Conservation (phyloP, 2,329 filamentous ascomycete genomes). For the Geosmithia putterillii region DNA sequence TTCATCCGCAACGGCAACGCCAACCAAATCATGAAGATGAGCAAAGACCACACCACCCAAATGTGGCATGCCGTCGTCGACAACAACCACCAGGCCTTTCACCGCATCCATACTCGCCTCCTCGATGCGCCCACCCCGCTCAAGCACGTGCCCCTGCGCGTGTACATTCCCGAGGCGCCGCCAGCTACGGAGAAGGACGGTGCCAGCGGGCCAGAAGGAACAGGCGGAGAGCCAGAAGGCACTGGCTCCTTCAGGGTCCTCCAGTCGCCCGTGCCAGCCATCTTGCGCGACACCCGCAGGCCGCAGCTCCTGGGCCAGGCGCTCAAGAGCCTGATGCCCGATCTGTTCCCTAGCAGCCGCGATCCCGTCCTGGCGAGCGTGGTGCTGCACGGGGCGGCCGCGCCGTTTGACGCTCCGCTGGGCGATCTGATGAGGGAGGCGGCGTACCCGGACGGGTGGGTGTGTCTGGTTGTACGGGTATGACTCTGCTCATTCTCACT, state of each 20-base stretch:
- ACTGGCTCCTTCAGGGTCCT: slow-evolving; percentile 54
- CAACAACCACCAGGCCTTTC: slow-evolving; percentile 63
- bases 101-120: slow-evolving; percentile 62
- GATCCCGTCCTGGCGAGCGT: slow-evolving; percentile 76
- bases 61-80: slow-evolving; percentile 73
- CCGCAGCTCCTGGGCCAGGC: slow-evolving; percentile 57
- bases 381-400: slow-evolving; percentile 71
- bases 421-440: slow-evolving; percentile 74
- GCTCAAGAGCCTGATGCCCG: slow-evolving; percentile 62
- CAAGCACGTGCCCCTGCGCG: slow-evolving; percentile 71
- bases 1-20: slow-evolving; percentile 80
- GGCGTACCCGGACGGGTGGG: slow-evolving; percentile 85
- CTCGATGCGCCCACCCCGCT: slow-evolving; percentile 65
- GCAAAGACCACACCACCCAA: slow-evolving; percentile 69
- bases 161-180: slow-evolving; percentile 61
- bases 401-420: slow-evolving; percentile 69
- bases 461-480: slow-evolving; percentile 71
- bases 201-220: slow-evolving; percentile 4
- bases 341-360: slow-evolving; percentile 74
- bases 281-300: slow-evolving; percentile 17
- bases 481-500: slow-evolving; percentile 9
- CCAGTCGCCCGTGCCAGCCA: slow-evolving; percentile 57
- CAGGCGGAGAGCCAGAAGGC: too few species aligned
- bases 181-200: slow-evolving; percentile 7
- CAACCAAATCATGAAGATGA: slow-evolving; percentile 80